Base-by-base conservation (phyloP, 148 eudicot genomes). In the Beta vulgaris region DNA sequence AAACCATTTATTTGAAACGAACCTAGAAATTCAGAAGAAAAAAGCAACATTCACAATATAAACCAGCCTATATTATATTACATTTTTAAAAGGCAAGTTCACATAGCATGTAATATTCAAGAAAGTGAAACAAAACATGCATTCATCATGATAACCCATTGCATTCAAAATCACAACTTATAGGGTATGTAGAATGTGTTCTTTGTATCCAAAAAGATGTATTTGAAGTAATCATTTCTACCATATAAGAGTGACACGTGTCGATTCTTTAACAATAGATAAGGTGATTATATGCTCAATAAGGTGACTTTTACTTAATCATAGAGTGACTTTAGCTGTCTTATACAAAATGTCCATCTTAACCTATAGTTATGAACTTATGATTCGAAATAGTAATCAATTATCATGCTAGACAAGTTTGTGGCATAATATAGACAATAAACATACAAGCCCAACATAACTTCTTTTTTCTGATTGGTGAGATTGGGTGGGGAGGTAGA, bases 1-100 rank as follows among this genome's bases (percentile, higher is more conserved):
- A 78, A 90, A 90, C 95, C 97, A 92, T 75, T 90, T 92, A 64
- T 90, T 92, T 61, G 95, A 92, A 34, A 83, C 86, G 73, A 90
- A 92, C 81, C 96, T 91, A 68, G 72, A 62, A 83, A 28, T 37
- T 66, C 37, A 72, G 11, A 73, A 49, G 69, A 39, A 58, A 46
- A 54, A 74, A 74, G 61, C 55, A 59, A 43, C 28, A 73, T 61
- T n/a, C n/a, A n/a, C n/a, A n/a, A n/a, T n/a, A n/a, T n/a, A n/a
- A n/a, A n/a, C n/a, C n/a, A n/a, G n/a, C n/a, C n/a, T n/a, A n/a
- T n/a, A n/a, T n/a, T n/a, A n/a, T n/a, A n/a, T n/a, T n/a, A n/a
- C n/a, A n/a, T n/a, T n/a, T n/a, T n/a, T n/a, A 73, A 31, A 31
- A n/a, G 36, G 39, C 35, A 44, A 54, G 26, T n/a, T 43, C 34